Evolutionary conservation across 192 early-diverging fungal species (phyloP).

Genomic region (Backusella tarrabulga): DNA sequence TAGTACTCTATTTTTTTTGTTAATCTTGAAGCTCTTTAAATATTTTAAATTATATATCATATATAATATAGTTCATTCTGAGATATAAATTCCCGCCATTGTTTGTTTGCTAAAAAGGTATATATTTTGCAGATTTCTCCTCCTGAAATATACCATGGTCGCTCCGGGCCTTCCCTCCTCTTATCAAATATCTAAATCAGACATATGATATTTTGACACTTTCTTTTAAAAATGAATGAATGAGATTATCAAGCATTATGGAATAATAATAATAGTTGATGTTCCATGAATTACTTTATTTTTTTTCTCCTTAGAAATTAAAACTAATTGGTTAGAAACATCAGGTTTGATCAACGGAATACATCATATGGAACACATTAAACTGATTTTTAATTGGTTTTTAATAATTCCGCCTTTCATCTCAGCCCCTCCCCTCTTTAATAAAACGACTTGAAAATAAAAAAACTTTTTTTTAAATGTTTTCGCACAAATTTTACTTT

Average conservation of each 20-base stretch:
- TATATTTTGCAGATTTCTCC: not conserved
- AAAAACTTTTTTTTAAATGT: not conserved
- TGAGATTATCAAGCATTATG: not conserved
- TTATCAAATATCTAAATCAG: not conserved
- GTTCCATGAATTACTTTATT: not conserved
- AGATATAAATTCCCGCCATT: no score
- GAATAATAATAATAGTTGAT: not conserved
- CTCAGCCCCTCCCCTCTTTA: not conserved
- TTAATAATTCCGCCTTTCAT: not conserved
- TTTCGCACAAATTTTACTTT: not conserved
- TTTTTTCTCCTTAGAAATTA: not conserved
- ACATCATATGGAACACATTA: not conserved
- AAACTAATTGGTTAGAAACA: not conserved
- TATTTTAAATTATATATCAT: no score
- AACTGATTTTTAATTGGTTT: not conserved
- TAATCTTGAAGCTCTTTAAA: no score
- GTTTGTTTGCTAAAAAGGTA: not conserved
- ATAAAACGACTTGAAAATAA: not conserved
- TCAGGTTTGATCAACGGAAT: not conserved
- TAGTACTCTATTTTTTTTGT: no score
- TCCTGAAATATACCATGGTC: not conserved
- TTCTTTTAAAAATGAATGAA: not conserved
- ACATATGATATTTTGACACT: not conserved
- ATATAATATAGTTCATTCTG: no score
- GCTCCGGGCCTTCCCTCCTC: not conserved